Evolutionary conservation across 2,329 filamentous ascomycete species (phyloP).

Genomic region (Lasiodiplodia sp.): DNA sequence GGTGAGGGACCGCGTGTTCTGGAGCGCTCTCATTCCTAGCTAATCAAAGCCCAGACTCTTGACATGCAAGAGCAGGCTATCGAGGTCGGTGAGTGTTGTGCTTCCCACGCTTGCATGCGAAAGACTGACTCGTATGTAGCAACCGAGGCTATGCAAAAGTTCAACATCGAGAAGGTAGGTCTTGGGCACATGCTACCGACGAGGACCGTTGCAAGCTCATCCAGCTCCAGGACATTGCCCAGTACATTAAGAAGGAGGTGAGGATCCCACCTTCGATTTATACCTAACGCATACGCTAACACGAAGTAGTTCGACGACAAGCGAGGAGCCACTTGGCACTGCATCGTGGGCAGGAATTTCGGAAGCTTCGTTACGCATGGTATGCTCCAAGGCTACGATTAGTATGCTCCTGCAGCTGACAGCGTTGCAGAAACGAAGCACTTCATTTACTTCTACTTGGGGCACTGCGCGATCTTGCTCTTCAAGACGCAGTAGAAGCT

Average conservation of each 20-base stretch:
- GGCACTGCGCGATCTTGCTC: conserved; percentile 95
- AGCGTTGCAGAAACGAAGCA: conserved; percentile 85
- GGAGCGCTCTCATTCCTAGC: neutral
- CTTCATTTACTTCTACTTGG: conserved; percentile 99
- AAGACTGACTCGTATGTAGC: conserved; percentile 53
- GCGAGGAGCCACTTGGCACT: conserved; percentile 99
- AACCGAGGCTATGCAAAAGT: conserved; percentile 75
- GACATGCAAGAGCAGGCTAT: conserved; percentile 97
- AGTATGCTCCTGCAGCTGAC: conserved; percentile 35
- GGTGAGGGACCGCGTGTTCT: conserved; percentile 62
- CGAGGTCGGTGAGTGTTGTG: conserved; percentile 79
- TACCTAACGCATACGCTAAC: conserved; percentile 33
- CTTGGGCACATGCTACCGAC: neutral
- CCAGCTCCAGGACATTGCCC: conserved; percentile 81
- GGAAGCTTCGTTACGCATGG: conserved; percentile 98
- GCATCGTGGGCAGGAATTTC: conserved; percentile 98
- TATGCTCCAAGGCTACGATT: conserved; percentile 53
- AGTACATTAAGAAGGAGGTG: conserved; percentile 94
- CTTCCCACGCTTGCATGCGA: conserved; percentile 36
- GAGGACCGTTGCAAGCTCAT: conserved; percentile 20
- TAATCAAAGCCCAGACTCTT: conserved; percentile 71
- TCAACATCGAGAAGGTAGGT: conserved; percentile 73
- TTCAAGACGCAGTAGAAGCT: conserved; percentile 92
- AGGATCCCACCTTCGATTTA: conserved; percentile 20
- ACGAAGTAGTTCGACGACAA: conserved; percentile 83